phyloP scores from a whole-genome alignment of 2,329 filamentous ascomycete species.

The Bipolaris sorokiniana region DNA sequence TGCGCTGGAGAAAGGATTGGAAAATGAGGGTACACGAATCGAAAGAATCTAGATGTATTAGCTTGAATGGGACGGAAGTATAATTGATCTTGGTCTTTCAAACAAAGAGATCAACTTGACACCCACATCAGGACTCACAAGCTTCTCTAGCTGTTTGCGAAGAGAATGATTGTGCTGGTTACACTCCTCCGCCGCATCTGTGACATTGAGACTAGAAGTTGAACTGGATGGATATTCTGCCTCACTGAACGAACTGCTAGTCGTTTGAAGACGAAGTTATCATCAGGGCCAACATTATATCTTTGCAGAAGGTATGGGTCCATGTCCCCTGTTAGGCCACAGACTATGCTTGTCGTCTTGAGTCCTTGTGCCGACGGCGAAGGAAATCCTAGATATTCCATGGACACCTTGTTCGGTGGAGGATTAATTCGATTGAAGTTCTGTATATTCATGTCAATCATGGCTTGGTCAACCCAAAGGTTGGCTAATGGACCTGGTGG shows the following conservation, averaged over 20 bases:
- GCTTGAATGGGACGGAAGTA: neutral
- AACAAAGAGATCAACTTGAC: constrained; percentile 2
- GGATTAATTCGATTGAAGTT: neutral
- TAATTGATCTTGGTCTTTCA: neutral
- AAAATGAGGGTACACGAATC: constrained; percentile 1
- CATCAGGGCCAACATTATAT: neutral
- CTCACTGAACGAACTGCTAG: neutral
- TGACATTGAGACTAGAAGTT: neutral
- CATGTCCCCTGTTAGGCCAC: constrained; percentile 2
- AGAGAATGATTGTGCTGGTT: neutral
- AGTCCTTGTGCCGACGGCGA: neutral
- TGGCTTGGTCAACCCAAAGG: constrained; percentile 3
- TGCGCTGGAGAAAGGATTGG: neutral
- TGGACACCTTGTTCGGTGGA: neutral
- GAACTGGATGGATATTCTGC: constrained; percentile 1
- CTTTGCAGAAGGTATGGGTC: constrained; percentile 3
- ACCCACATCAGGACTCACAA: constrained; percentile 2
- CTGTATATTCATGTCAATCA: neutral
- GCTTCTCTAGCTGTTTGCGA: constrained; percentile 1
- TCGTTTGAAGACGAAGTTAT: constrained; percentile 1
- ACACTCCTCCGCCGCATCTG: neutral
- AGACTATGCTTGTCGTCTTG: neutral
- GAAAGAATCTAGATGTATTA: neutral
- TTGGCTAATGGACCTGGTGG: neutral
- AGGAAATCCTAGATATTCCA: neutral